Conservation (phyloP, 148 eudicot species). For the Camellia sinensis region DNA sequence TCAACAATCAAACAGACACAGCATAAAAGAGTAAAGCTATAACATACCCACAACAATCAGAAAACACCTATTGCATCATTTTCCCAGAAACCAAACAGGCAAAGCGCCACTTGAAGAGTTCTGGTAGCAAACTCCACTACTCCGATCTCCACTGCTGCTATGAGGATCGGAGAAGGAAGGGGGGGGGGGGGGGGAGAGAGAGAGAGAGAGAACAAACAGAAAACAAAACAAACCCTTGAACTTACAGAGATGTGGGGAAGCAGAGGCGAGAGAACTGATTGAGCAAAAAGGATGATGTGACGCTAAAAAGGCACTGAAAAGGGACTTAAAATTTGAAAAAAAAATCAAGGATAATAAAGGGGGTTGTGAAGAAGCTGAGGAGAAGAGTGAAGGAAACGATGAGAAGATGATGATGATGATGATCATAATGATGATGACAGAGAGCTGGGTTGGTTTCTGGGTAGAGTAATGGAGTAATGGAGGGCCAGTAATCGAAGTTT, state of each 20-base stretch:
- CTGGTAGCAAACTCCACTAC: no score
- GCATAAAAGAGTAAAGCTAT: neutral
- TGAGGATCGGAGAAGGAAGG: no score
- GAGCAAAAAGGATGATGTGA: constrained; percentile 11
- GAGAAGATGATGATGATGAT: neutral
- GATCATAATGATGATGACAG: constrained; percentile 12
- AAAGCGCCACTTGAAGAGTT: no score
- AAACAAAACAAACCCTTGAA: neutral
- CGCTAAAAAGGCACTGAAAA: constrained; percentile 26
- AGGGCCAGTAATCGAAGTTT: constrained; percentile 60
- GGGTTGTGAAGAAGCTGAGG: constrained; percentile 24
- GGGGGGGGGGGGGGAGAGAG: no score
- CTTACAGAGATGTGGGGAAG: constrained; percentile 46
- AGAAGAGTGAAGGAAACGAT: constrained; percentile 40
- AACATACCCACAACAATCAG: neutral
- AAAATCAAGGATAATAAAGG: constrained; percentile 23
- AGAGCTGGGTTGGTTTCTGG: constrained; percentile 21
- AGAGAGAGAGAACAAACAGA: neutral
- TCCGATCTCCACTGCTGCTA: no score
- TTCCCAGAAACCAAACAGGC: neutral
- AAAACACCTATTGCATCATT: neutral
- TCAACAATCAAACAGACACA: neutral
- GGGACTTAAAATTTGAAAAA: constrained; percentile 33
- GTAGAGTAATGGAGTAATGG: constrained; percentile 17
- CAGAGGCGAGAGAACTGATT: constrained; percentile 14